Evolutionary conservation across 345 rosid species (phyloP).

Genomic region (Raphanus sativus): DNA sequence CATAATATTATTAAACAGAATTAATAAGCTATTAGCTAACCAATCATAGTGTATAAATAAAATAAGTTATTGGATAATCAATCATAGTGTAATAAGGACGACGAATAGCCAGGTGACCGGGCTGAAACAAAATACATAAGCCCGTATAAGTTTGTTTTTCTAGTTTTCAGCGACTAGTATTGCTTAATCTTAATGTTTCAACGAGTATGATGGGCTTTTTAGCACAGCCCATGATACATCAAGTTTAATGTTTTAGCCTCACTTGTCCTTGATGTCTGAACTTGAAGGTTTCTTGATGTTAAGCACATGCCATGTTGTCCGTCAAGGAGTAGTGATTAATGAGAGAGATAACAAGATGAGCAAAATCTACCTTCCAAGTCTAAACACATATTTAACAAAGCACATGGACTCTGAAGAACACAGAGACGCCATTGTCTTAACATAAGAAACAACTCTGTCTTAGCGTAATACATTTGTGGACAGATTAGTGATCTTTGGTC

Average conservation of each 20-base stretch:
- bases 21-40: not conserved
- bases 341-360: not conserved
- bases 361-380: not conserved
- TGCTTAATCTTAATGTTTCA: not conserved
- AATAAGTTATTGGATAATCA: not conserved
- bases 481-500: constrained; percentile 20
- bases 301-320: not conserved
- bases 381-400: not conserved
- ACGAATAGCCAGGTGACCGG: not conserved
- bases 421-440: not conserved
- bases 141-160: not conserved
- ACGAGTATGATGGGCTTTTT: not conserved
- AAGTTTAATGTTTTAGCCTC: not conserved
- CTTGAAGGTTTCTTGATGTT: not conserved
- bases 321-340: not conserved
- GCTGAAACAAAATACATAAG: not conserved
- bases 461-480: not conserved
- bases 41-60: not conserved
- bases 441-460: not conserved
- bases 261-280: not conserved
- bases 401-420: not conserved
- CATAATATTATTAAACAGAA: not conserved
- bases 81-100: not conserved
- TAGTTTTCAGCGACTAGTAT: not conserved
- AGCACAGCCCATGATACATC: not conserved